These are phyloP conservation scores for Leccinum boreale DNA, from an alignment of 768 basidiomycete genomes.

Conservation along the genomic window DNA sequence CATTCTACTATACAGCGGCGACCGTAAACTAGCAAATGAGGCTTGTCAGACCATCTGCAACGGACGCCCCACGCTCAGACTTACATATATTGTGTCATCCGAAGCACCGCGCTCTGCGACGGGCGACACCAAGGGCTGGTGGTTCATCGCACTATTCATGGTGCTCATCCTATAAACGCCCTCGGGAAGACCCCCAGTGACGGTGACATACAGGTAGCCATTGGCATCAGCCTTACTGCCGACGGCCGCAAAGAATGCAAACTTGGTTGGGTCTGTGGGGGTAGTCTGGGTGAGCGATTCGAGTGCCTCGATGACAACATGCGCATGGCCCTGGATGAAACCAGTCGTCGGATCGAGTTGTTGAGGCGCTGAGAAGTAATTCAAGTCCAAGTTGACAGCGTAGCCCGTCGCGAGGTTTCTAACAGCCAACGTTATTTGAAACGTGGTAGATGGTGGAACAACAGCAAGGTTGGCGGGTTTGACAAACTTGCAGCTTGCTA, in stretches of 20 bases:
- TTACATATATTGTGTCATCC: slow-evolving; percentile 41
- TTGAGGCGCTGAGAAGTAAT: slow-evolving; percentile 57
- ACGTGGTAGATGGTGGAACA: slow-evolving; percentile 44
- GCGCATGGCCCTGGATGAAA: slow-evolving; percentile 56
- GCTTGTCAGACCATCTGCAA: slow-evolving; percentile 2
- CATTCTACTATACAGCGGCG: not conserved
- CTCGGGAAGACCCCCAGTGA: slow-evolving; percentile 51
- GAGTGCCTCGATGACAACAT: slow-evolving; percentile 58
- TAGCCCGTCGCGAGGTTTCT: slow-evolving; percentile 46
- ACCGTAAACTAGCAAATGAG: slow-evolving; percentile 26
- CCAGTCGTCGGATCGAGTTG: slow-evolving; percentile 44
- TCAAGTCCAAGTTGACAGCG: slow-evolving; percentile 53
- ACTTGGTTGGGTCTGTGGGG: slow-evolving; percentile 46
- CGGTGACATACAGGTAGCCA: slow-evolving; percentile 45
- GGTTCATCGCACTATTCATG: slow-evolving; percentile 47
- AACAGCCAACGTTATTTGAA: slow-evolving; percentile 52
- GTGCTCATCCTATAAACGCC: slow-evolving; percentile 48
- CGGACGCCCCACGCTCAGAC: slow-evolving; percentile 3
- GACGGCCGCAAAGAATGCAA: slow-evolving; percentile 59
- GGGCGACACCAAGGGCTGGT: slow-evolving; percentile 37
- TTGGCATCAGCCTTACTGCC: slow-evolving; percentile 40
- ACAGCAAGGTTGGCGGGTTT: slow-evolving; percentile 43
- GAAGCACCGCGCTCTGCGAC: slow-evolving; percentile 39
- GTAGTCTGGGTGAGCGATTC: slow-evolving; percentile 44
- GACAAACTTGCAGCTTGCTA: slow-evolving; percentile 55